Conservation (phyloP, 2,329 filamentous ascomycete genomes). For the Phyllosticta citribraziliensis region DNA sequence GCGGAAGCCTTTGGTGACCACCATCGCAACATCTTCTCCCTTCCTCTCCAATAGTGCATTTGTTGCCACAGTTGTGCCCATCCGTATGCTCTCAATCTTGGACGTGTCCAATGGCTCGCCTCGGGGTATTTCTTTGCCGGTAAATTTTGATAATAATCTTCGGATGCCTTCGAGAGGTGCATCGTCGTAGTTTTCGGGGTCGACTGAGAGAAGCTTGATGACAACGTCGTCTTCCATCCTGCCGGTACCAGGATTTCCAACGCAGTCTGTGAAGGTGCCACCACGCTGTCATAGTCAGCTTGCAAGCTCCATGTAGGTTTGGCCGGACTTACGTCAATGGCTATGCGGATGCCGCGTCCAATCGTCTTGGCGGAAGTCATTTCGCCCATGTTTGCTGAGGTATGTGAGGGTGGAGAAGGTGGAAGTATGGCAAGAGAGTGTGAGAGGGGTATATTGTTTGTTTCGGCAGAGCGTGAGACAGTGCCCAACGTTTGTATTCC, state of each 20-base stretch:
- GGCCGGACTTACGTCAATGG: slow-evolving; percentile 43
- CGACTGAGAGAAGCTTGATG: slow-evolving; percentile 82
- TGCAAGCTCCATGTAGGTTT: background rate
- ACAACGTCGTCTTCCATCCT: slow-evolving; percentile 64
- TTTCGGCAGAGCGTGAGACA: background rate
- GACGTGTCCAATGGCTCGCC: slow-evolving; percentile 72
- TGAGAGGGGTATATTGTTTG: background rate
- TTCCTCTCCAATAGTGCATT: slow-evolving; percentile 87
- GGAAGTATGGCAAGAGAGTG: background rate
- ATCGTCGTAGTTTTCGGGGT: slow-evolving; percentile 83
- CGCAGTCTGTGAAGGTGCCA: slow-evolving; percentile 87
- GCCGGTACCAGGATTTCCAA: slow-evolving; percentile 65
- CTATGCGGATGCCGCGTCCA: slow-evolving; percentile 59
- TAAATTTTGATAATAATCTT: slow-evolving; percentile 71
- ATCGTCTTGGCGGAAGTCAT: slow-evolving; percentile 6
- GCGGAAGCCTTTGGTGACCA: slow-evolving; percentile 79
- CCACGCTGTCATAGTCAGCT: slow-evolving; percentile 47
- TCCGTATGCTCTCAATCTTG: slow-evolving; percentile 80
- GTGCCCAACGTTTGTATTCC: background rate
- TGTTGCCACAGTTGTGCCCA: slow-evolving; percentile 92
- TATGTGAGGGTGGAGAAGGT: background rate
- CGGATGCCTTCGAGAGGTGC: slow-evolving; percentile 86
- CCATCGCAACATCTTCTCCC: slow-evolving; percentile 76
- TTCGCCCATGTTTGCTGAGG: background rate
- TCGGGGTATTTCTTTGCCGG: slow-evolving; percentile 63